A percentile compares a stretch with the other conserved stretches of the same genome.
Conservation (phyloP, 805 yeast genomes). For the Yamadazyma insecticola region DNA sequence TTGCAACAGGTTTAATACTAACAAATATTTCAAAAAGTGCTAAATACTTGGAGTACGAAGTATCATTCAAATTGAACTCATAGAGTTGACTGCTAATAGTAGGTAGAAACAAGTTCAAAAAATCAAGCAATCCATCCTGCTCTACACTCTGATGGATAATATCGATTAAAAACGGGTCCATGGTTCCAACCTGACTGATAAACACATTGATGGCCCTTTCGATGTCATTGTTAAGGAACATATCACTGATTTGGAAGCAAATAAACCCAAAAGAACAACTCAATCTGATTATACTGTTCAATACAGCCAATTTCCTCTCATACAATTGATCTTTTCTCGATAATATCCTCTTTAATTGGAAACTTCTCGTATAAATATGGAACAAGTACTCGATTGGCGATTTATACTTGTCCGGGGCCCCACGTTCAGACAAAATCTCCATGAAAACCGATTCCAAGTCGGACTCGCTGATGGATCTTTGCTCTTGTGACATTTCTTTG, state of each 20-base stretch:
- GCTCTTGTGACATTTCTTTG: slow-evolving; percentile 15
- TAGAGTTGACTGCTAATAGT: slow-evolving; percentile 33
- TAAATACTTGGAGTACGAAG: slow-evolving; percentile 49
- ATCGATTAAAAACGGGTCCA: slow-evolving; percentile 45
- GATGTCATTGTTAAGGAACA: slow-evolving; percentile 42
- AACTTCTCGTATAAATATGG: slow-evolving; percentile 40
- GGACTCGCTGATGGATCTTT: slow-evolving; percentile 19
- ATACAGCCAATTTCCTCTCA: slow-evolving; percentile 31
- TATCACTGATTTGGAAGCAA: slow-evolving; percentile 64
- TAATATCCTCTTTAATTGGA: slow-evolving; percentile 38
- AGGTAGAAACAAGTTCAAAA: slow-evolving; percentile 52
- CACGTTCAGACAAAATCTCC: slow-evolving; percentile 53
- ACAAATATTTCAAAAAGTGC: slow-evolving; percentile 56
- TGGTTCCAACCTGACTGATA: slow-evolving; percentile 14
- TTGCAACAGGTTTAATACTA: slow-evolving; percentile 57
- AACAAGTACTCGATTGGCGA: slow-evolving; percentile 47
- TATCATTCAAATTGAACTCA: slow-evolving; percentile 42
- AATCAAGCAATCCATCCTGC: slow-evolving; percentile 61
- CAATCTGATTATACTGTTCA: slow-evolving; percentile 46
- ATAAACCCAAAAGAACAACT: slow-evolving; percentile 63
- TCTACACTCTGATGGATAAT: slow-evolving; percentile 56
- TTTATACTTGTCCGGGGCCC: slow-evolving; percentile 29
- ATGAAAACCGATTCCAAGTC: slow-evolving; percentile 49
- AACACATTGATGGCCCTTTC: slow-evolving; percentile 21
- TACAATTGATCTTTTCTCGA: slow-evolving; percentile 36